Percentiles rank a stretch among this genome's conserved stretches.
Conservation (phyloP, 768 basidiomycete genomes). For the Suillus occidentalis region DNA sequence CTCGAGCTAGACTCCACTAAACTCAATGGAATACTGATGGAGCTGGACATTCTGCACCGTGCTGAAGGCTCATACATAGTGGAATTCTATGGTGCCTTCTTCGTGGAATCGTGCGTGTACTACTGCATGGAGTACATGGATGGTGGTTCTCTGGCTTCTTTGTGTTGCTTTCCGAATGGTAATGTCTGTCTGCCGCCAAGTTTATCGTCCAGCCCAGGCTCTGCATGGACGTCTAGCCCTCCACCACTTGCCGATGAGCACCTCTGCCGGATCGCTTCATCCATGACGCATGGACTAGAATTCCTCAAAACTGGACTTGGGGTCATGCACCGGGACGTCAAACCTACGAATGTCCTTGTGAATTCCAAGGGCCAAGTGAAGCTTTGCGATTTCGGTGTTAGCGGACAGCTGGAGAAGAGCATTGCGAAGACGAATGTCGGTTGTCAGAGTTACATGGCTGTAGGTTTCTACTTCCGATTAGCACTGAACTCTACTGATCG, state of each 20-base stretch:
- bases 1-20: slow-evolving; percentile 93
- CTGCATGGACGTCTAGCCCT: slow-evolving; percentile 35
- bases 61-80: slow-evolving; percentile 90
- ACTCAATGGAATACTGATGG: slow-evolving; percentile 96
- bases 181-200: slow-evolving; percentile 36
- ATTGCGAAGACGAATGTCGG: slow-evolving; percentile 98
- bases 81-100: slow-evolving; percentile 99
- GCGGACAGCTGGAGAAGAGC: slow-evolving; percentile 94
- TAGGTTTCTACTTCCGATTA: slow-evolving; percentile 39
- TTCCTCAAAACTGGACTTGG: slow-evolving; percentile 95
- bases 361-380: slow-evolving; percentile 89
- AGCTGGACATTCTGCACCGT: slow-evolving; percentile 95
- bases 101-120: slow-evolving; percentile 99
- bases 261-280: slow-evolving; percentile 74
- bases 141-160: slow-evolving; percentile 90
- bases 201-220: slow-evolving; percentile 31
- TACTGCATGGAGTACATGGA: slow-evolving; percentile 99
- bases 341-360: slow-evolving; percentile 92
- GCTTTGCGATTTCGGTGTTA: slow-evolving; percentile 98
- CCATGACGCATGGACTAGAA: slow-evolving; percentile 86
- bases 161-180: slow-evolving; percentile 47
- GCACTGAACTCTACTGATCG: slow-evolving; percentile 6
- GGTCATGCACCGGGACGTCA: slow-evolving; percentile 85
- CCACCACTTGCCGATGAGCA: slow-evolving; percentile 68
- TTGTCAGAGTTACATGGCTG: slow-evolving; percentile 98